Evolutionary conservation across 2,329 filamentous ascomycete genomes (phyloP).

Genomic region (Graphium sp.): DNA sequence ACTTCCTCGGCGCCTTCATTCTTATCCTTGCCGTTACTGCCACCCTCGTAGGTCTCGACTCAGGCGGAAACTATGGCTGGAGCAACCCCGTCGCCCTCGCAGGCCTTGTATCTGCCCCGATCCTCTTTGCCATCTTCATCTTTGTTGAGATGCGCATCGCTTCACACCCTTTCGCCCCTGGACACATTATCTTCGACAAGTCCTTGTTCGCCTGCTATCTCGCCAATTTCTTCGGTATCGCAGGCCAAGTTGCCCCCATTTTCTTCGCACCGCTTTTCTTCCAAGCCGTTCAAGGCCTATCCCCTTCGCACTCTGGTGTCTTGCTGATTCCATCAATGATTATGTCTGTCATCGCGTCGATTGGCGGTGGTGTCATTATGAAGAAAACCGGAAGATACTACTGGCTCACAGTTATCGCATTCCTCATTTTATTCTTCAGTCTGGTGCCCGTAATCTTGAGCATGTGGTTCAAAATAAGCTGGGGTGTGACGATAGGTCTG

Average conservation of each 20-base stretch:
- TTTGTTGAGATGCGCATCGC: constrained; percentile 53
- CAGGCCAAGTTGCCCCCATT: constrained; percentile 34
- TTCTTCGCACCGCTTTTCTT: constrained; percentile 70
- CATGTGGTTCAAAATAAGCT: constrained; percentile 25
- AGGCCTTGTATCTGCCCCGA: constrained; percentile 34
- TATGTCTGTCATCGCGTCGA: constrained; percentile 42
- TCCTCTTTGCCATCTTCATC: constrained; percentile 50
- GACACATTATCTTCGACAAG: constrained; percentile 53
- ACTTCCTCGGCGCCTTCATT: constrained; percentile 54
- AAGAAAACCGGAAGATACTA: constrained; percentile 56
- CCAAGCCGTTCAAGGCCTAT: constrained; percentile 51
- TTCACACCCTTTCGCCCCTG: constrained; percentile 56
- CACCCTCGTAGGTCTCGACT: constrained; percentile 54
- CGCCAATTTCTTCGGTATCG: constrained; percentile 57
- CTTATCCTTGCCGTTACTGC: constrained; percentile 49
- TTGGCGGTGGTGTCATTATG: constrained; percentile 51
- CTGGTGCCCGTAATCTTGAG: constrained; percentile 38
- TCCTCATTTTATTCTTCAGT: constrained; percentile 34
- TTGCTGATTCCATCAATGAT: constrained; percentile 51
- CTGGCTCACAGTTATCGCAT: constrained; percentile 43
- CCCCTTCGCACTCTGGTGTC: constrained; percentile 46
- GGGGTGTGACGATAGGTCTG: constrained; percentile 39
- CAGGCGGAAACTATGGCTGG: constrained; percentile 59
- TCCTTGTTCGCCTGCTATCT: constrained; percentile 51
- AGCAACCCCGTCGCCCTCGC: constrained; percentile 35